Evolutionary conservation across 1,284 basidiomycete genomes (phyloP), one percentile per base, ranked within the genome.

Genomic region (Ustilago xerochloae): DNA sequence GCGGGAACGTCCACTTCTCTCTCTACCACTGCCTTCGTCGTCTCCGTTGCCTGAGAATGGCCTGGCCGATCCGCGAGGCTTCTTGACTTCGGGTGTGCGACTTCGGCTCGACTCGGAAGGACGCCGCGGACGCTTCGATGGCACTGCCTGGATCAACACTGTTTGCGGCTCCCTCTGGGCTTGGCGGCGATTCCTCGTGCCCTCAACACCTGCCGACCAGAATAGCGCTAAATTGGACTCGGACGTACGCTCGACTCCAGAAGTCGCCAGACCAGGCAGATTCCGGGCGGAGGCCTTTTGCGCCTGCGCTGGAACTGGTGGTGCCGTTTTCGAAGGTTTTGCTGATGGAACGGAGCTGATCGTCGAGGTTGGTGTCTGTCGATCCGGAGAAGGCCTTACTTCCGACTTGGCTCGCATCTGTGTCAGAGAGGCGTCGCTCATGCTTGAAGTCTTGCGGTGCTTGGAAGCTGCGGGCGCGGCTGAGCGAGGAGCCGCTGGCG

Each of bases 161-260:
- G 63, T 64, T 45, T 62, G 61, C 8, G 75, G 69, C 51, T 81
- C 77, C 13, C 76, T 59, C 32, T 65, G 73, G 15, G 78, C 76
- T 48, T 77, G 79, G 29, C 67, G 75, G 26, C 82, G 70, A 7
- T 75, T 79, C n/a, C 81, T 64, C 15, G 78, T 68, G 18, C 76
- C 78, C 15, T 63, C 77, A 4, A 82, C 75, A 15, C 82, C 82
- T 3, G 79, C 82, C 6, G 78, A 79, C 82, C 82, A 84, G 53
- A 81, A 81, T 26, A 82, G 71, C 9, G 82, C 81, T 24, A 84
- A 64, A 32, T 84, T 84, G 29, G 77, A 79, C 20, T 81, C 71
- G 5, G 81, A 83, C 13, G 82, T 84, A n/a, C 82, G 75, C 53
- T 75, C 78, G 22, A 76, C 60, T 9, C 82, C 82, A n/a, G 75